Conservation (phyloP, 2,329 filamentous ascomycete genomes). For the Ambrosiella cleistominuta region DNA sequence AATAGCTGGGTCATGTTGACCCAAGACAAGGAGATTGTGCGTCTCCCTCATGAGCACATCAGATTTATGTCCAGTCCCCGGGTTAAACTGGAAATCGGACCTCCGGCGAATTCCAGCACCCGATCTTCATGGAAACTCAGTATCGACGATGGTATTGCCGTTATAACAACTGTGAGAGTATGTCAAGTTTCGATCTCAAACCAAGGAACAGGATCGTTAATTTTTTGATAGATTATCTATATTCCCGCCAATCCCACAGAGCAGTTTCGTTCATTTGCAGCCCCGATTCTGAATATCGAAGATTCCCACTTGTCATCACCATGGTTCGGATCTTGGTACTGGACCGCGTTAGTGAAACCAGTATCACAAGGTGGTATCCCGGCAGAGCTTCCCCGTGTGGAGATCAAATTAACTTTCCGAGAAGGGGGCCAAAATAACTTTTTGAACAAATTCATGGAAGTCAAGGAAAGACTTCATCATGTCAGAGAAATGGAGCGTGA, state of each 20-base stretch:
- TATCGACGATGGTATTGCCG: constrained; percentile 56
- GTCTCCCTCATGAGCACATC: constrained; percentile 66
- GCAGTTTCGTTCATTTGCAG: constrained; percentile 70
- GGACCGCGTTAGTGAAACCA: constrained; percentile 64
- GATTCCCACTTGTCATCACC: constrained; percentile 76
- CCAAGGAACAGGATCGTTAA: neutral
- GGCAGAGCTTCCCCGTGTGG: constrained; percentile 50
- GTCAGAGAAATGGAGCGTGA: constrained; percentile 59
- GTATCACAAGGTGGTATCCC: constrained; percentile 73
- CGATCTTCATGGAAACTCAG: constrained; percentile 23
- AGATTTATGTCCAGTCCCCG: constrained; percentile 66
- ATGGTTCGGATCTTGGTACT: constrained; percentile 85
- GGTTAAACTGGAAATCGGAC: constrained; percentile 58
- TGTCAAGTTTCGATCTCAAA: constrained; percentile 19
- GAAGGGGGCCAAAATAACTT: constrained; percentile 94
- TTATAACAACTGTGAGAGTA: constrained; percentile 75
- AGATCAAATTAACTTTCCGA: constrained; percentile 76
- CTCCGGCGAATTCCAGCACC: constrained; percentile 40
- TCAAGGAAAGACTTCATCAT: constrained; percentile 70
- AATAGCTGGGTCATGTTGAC: constrained; percentile 82
- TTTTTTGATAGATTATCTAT: constrained; percentile 54
- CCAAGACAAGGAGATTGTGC: constrained; percentile 55
- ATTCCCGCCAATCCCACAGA: constrained; percentile 54
- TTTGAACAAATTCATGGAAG: constrained; percentile 48
- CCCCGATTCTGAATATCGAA: constrained; percentile 70